Evolutionary conservation across 495 filamentous ascomycete species (phyloP).

Genomic region (Daldinia loculata): DNA sequence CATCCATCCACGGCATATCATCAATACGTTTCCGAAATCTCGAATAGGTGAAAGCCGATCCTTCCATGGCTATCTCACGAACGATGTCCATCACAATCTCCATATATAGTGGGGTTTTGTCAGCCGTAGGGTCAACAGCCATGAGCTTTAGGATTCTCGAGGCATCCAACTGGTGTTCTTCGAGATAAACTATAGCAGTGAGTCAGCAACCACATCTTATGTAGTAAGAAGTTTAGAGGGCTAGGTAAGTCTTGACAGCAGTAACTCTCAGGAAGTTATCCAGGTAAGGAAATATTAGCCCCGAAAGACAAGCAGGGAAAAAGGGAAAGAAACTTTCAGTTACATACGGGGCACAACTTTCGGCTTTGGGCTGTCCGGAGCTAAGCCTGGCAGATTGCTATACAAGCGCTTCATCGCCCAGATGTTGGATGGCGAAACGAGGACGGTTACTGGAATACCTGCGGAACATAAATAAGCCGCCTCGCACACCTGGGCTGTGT

Average conservation of each 20-base stretch:
- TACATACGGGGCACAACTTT: slow-evolving; percentile 46
- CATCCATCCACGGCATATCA: slow-evolving; percentile 37
- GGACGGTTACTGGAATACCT: slow-evolving; percentile 58
- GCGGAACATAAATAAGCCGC: slow-evolving; percentile 62
- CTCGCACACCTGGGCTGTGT: slow-evolving; percentile 60
- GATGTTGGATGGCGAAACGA: slow-evolving; percentile 63
- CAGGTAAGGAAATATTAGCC: neutral
- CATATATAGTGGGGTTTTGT: slow-evolving; percentile 62
- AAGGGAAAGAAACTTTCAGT: neutral
- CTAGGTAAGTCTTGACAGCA: neutral
- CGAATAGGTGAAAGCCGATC: slow-evolving; percentile 52
- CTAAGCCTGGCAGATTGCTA: slow-evolving; percentile 44
- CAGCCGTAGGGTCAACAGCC: slow-evolving; percentile 55
- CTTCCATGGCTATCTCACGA: slow-evolving; percentile 50
- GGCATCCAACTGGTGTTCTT: slow-evolving; percentile 59
- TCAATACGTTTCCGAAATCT: slow-evolving; percentile 49
- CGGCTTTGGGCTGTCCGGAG: slow-evolving; percentile 46
- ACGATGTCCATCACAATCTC: slow-evolving; percentile 57
- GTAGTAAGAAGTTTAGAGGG: neutral
- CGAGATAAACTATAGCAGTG: slow-evolving; percentile 49
- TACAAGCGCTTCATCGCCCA: slow-evolving; percentile 33
- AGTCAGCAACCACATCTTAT: neutral
- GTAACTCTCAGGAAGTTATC: neutral
- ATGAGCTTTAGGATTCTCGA: slow-evolving; percentile 64
- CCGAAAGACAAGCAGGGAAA: neutral